Conservation (phyloP, 352 stramenopile species). For the Albugo laibachii region DNA sequence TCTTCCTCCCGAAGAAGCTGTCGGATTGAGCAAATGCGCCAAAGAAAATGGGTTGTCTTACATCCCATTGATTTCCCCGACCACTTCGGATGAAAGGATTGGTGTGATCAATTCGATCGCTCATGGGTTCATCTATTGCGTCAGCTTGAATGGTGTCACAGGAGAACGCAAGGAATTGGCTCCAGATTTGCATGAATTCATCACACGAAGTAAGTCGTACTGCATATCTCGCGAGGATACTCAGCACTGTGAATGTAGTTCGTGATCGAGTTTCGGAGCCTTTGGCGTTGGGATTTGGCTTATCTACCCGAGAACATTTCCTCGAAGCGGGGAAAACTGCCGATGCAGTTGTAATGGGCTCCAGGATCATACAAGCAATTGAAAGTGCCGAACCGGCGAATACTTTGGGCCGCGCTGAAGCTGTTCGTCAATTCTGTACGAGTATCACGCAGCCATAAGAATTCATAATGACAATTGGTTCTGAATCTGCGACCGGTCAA, state of each 20-base stretch:
- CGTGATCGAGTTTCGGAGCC: slow-evolving; percentile 71
- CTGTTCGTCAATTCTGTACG: slow-evolving; percentile 60
- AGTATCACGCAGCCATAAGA: slow-evolving; percentile 27
- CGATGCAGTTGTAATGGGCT: slow-evolving; percentile 81
- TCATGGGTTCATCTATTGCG: slow-evolving; percentile 75
- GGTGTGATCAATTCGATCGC: slow-evolving; percentile 42
- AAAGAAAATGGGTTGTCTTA: slow-evolving; percentile 84
- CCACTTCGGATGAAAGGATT: slow-evolving; percentile 90
- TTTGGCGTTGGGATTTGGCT: slow-evolving; percentile 93
- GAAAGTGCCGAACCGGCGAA: slow-evolving; percentile 27
- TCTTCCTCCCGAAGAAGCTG: slow-evolving; percentile 89
- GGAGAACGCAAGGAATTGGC: slow-evolving; percentile 82
- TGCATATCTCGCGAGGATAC: not conserved
- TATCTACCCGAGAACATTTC: slow-evolving; percentile 87
- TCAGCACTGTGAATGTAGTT: slow-evolving; percentile 13
- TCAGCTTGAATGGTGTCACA: slow-evolving; percentile 85
- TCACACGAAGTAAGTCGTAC: slow-evolving; percentile 53
- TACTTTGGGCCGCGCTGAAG: slow-evolving; percentile 37
- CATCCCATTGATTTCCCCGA: slow-evolving; percentile 94
- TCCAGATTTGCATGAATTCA: slow-evolving; percentile 86
- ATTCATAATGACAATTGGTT: not conserved
- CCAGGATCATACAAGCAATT: slow-evolving; percentile 75
- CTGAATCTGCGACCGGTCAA: not conserved
- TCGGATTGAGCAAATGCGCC: slow-evolving; percentile 78
- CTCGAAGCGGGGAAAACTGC: slow-evolving; percentile 82